Conservation (phyloP, 139 green algal species). For the Yamagishiella unicocca region DNA sequence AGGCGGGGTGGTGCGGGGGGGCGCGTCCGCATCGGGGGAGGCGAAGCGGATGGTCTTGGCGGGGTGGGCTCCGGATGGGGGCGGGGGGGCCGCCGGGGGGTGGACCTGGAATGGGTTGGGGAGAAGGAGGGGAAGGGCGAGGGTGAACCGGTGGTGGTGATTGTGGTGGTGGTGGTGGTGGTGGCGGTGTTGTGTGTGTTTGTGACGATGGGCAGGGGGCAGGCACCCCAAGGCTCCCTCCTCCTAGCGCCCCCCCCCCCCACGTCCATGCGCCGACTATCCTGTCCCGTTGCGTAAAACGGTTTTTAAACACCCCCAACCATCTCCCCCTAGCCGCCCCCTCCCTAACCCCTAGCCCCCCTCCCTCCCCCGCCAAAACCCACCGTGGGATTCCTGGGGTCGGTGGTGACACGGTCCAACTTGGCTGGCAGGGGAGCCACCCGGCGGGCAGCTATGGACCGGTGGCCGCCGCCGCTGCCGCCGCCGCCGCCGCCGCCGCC, state of each 20-base stretch:
- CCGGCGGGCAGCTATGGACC: not conserved
- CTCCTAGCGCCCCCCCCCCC: not conserved
- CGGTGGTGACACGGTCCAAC: not conserved
- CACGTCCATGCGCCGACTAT: not conserved
- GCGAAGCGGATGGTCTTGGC: constrained; percentile 9
- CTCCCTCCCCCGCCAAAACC: not conserved
- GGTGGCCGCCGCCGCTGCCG: not conserved
- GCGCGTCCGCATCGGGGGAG: not conserved
- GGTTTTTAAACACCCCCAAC: too few relatives aligned
- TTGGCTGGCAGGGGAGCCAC: constrained; percentile 8
- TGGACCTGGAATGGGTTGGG: too few relatives aligned
- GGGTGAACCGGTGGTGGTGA: not conserved
- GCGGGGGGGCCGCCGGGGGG: too few relatives aligned
- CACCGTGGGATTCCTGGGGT: not conserved
- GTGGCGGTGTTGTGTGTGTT: not conserved
- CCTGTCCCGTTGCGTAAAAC: too few relatives aligned
- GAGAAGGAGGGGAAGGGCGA: too few relatives aligned
- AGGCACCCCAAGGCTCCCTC: not conserved
- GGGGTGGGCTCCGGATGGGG: not conserved
- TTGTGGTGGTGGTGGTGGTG: not conserved
- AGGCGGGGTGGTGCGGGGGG: too few relatives aligned
- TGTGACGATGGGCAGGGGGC: not conserved
- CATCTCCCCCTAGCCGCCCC: not conserved
- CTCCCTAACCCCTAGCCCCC: not conserved
- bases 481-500: not conserved